Base-by-base conservation (phyloP, 768 basidiomycete genomes). In the Tephrocybe rancida region DNA sequence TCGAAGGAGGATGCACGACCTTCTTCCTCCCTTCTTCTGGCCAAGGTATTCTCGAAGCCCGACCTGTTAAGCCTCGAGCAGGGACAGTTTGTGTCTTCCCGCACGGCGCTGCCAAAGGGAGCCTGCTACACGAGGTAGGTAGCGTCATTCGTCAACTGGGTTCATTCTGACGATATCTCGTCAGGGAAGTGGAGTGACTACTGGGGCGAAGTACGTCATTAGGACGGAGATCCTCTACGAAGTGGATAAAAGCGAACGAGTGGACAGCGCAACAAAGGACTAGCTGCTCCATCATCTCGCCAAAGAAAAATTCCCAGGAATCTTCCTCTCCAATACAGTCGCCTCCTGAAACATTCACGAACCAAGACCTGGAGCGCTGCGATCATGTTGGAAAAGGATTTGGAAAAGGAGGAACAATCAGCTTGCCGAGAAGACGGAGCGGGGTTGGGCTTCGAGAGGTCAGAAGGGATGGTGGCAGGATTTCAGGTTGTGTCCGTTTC, bases 81-180 rank as follows among this genome's bases (percentile, higher is more conserved):
- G 82, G 82, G 0, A 75, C 78, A 2, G 78, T 80, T 0, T 70
- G 77, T 32, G 73, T 80, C 35, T 83, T 83, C 65, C 80, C 76
- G 55, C 72, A 73, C 49, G 72, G 72, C 0, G 69, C 67, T 1
- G 68, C 72, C 24, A 55, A 63, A 61, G 71, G 71, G 13, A 73
- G 71, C 46, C 52, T 73, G 45, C 56, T 74, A 56, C 73, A 73
- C 45, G 73, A 73, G 62, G 66, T 67, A 6, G 5, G 52, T 25
- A 18, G 47, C 21, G 29, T 37, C n/a, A 19, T 27, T 16, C 35
- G 26, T 22, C 19, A 22, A 3, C 22, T 48, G 27, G 11, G 25
- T 41, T 5, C 18, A 32, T 44, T 16, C 34, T 37, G 38, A 45
- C 6, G 13, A 3, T 6, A 27, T 48, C 16, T 45, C 19, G 7